phyloP scores from a whole-genome alignment of 768 basidiomycete species.

The Suillus subalutaceus region DNA sequence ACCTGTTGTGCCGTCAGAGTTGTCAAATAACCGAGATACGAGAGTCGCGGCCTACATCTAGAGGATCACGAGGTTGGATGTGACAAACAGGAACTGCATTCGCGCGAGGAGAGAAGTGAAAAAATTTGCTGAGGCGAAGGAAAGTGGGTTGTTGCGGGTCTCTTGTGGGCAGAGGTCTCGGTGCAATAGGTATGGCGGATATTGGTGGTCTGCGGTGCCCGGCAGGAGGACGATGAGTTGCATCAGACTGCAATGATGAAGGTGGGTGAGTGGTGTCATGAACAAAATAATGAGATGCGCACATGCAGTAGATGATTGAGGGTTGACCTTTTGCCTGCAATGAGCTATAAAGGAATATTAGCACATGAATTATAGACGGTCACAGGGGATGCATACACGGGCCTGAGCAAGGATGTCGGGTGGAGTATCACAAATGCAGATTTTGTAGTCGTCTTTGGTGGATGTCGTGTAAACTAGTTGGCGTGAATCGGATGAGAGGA shows the following conservation, averaged over 20 bases:
- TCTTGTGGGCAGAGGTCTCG: background rate
- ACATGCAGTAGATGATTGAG: background rate
- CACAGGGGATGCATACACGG: background rate
- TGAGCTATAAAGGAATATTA: background rate
- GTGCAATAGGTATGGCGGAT: background rate
- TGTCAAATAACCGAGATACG: background rate
- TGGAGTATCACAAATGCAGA: background rate
- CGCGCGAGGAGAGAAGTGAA: background rate
- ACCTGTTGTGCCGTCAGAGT: background rate
- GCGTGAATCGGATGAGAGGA: no score
- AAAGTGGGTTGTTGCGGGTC: background rate
- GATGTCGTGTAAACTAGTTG: no score
- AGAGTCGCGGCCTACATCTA: background rate
- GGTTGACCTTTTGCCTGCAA: background rate
- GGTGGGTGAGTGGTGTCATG: background rate
- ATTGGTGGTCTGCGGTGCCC: background rate
- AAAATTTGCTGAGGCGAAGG: background rate
- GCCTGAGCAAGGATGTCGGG: background rate
- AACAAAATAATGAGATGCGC: background rate
- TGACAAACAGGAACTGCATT: no score
- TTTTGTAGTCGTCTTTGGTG: background rate
- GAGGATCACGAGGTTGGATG: background rate
- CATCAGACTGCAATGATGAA: background rate
- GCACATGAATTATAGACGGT: background rate
- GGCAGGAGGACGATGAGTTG: background rate